These are phyloP conservation scores for Aechmea fasciata DNA, from an alignment of 176 grass and related monocot genomes.

Conservation along the genomic window DNA sequence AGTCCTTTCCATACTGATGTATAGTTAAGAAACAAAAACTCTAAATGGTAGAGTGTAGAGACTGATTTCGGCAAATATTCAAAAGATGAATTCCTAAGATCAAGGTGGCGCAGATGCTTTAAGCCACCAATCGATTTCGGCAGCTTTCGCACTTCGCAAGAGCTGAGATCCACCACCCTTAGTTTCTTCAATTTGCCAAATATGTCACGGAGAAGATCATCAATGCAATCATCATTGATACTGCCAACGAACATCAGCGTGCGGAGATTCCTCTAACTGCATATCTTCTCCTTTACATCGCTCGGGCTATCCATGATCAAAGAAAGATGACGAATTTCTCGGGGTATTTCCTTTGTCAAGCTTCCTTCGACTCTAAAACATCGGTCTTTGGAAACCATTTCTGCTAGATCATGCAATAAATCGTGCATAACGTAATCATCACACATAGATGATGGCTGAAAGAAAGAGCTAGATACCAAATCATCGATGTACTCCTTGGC, in stretches of 20 bases:
- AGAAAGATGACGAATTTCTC: slow-evolving; percentile 2
- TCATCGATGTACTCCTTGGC: slow-evolving; percentile 2
- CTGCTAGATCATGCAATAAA: slow-evolving; percentile 20
- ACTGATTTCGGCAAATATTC: not conserved
- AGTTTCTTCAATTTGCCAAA: slow-evolving; percentile 11
- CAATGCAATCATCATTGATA: not conserved
- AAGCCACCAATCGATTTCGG: not conserved
- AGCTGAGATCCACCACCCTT: not conserved
- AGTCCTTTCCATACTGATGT: too few relatives aligned
- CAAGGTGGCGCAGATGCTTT: slow-evolving; percentile 18
- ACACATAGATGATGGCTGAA: not conserved
- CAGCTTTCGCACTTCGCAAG: not conserved
- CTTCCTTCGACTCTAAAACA: slow-evolving; percentile 9
- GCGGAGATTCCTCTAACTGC: not conserved
- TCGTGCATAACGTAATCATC: slow-evolving; percentile 17
- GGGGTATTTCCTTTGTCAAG: slow-evolving; percentile 10
- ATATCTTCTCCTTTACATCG: not conserved
- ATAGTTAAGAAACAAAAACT: not conserved
- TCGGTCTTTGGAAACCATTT: slow-evolving; percentile 5
- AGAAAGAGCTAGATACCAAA: slow-evolving; percentile 24
- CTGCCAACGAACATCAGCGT: not conserved
- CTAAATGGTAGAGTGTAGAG: not conserved
- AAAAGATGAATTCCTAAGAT: not conserved
- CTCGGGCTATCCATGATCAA: not conserved
- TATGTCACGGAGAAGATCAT: slow-evolving; percentile 1